Evolutionary conservation across 2,329 filamentous ascomycete genomes (phyloP).

Genomic region (Sarocladium strictum): DNA sequence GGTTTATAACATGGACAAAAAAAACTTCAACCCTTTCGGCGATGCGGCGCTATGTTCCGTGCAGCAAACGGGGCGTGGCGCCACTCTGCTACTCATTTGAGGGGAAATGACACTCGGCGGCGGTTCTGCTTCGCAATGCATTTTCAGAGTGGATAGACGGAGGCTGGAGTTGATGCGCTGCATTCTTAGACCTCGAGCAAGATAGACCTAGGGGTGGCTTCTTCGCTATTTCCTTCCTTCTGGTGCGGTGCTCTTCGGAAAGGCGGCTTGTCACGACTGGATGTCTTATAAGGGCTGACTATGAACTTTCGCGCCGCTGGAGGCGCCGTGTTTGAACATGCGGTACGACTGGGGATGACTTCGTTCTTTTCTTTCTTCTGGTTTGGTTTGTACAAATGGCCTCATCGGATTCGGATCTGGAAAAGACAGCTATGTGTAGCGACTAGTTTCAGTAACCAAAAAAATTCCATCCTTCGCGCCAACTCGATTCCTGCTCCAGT

Average conservation of each 20-base stretch:
- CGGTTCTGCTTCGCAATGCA: constrained; percentile 26
- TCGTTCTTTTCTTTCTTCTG: constrained; percentile 8
- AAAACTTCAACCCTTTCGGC: neutral
- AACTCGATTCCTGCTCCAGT: neutral
- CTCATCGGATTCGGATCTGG: neutral
- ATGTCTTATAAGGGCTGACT: constrained; percentile 8
- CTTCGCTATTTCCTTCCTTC: constrained; percentile 19
- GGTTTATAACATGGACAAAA: constrained; percentile 7
- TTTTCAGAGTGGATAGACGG: constrained; percentile 31
- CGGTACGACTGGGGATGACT: constrained; percentile 6
- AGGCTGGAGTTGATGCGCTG: constrained; percentile 28
- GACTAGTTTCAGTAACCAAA: constrained; percentile 1
- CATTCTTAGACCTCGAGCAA: constrained; percentile 34
- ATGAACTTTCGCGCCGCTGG: constrained; percentile 6
- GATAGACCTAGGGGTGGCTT: constrained; percentile 27
- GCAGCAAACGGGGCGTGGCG: neutral
- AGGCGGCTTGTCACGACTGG: constrained; percentile 7
- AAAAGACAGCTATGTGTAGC: neutral
- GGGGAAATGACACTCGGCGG: constrained; percentile 9
- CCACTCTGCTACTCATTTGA: neutral
- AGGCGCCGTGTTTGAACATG: constrained; percentile 9
- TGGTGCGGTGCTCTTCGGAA: constrained; percentile 15
- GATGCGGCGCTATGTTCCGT: neutral
- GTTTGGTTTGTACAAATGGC: constrained; percentile 7
- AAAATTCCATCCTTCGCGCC: neutral